A percentile compares a stretch with the other conserved stretches of the same genome.
These are phyloP conservation scores for Aspergillus phoenicis DNA, from an alignment of 2,329 filamentous ascomycete species.

Conservation along the genomic window DNA sequence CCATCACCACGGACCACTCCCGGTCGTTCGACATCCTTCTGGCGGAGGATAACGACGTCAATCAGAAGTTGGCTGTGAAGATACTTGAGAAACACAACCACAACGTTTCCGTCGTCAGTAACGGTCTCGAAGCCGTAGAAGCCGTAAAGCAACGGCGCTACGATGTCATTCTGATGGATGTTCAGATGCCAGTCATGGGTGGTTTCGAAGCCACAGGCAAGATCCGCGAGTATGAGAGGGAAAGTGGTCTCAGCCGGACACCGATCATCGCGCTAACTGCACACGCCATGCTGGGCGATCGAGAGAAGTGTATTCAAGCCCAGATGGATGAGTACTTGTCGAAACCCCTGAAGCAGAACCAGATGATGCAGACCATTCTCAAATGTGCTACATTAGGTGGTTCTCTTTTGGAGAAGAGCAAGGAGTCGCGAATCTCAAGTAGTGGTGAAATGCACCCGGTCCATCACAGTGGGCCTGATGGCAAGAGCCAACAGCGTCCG, in stretches of 20 bases:
- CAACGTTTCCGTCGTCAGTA: constrained; percentile 75
- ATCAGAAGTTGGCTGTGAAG: constrained; percentile 93
- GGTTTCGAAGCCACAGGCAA: constrained; percentile 96
- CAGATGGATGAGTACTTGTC: constrained; percentile 99
- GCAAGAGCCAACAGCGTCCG: constrained; percentile 53
- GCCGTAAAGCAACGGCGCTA: constrained; percentile 90
- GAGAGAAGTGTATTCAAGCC: constrained; percentile 96
- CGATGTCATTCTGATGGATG: constrained; percentile 97
- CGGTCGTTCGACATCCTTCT: constrained; percentile 94
- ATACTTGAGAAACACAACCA: constrained; percentile 93
- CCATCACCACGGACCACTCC: constrained; percentile 87
- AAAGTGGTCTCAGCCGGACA: constrained; percentile 76
- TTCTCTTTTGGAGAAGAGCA: constrained; percentile 47
- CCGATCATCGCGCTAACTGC: constrained; percentile 97
- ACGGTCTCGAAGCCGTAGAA: constrained; percentile 89
- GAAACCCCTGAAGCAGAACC: constrained; percentile 94
- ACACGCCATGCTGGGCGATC: constrained; percentile 97
- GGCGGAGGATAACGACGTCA: constrained; percentile 96
- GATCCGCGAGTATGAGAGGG: constrained; percentile 91
- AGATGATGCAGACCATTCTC: constrained; percentile 95
- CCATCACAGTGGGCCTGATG: constrained; percentile 34
- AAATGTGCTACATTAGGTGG: constrained; percentile 89
- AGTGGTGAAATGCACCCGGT: constrained; percentile 43
- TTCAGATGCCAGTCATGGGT: constrained; percentile 99
- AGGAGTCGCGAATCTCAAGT: constrained; percentile 45